Evolutionary conservation across 1,139 yeast species (phyloP), one percentile per base, ranked within the genome.

Genomic region (Hyphopichia khmerensis): DNA sequence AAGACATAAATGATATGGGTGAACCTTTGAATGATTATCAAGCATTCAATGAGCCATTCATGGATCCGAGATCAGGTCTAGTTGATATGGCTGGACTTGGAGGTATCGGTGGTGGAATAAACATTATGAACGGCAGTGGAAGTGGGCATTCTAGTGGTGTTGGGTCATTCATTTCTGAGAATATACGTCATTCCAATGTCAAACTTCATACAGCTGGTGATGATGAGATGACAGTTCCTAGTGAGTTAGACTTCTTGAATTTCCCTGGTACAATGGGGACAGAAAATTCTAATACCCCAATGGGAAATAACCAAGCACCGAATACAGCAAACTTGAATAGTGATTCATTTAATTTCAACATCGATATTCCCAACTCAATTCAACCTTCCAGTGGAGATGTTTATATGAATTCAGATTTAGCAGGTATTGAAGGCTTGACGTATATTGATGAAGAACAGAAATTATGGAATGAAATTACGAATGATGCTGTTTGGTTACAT

Each of bases 381-480:
- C 21, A 27, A 13, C 29, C 29, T 8, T 4, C 29, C 13, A 26
- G 49, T 11, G 65, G 62, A 13, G 69, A 67, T 41, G 57, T 69
- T 13, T 69, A 66, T 47, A 53, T 63, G 10, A 64, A 65, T 40
- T 52, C 66, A 58, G 65, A 68, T 42, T 59, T 67, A 43, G 66
- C 69, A 1, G 77, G 76, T 4, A 71, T 73, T 33, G 79, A 72
- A 52, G 78, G 77, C 4, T 59, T 71, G 33, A 66, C 76, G 0
- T 69, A 68, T 44, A 53, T 69, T 29, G 72, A 68, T 38, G 77
- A 72, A 41, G 89, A 85, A 53, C 77, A 79, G 51, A 77, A 84
- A 52, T 61, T 88, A 41, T 82, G 95, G 91, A 80, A 80, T 57
- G 88, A 84, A 53, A 80, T 86, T 48, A 80, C 88, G 2, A 76